These are phyloP conservation scores for Candida labiduridarum DNA, from an alignment of 1,139 yeast genomes.

Conservation along the genomic window DNA sequence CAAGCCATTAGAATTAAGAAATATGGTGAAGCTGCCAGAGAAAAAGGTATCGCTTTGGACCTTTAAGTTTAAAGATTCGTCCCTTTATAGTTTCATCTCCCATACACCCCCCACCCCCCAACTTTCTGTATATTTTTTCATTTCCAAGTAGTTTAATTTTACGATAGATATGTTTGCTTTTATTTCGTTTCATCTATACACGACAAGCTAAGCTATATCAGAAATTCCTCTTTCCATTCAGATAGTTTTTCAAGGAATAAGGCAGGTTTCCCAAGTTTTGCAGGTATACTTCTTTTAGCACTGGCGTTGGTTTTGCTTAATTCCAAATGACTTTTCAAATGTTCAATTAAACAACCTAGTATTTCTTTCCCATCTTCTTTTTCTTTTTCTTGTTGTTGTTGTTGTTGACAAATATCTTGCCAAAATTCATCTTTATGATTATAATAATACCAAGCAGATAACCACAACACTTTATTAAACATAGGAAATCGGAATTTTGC, in stretches of 20 bases:
- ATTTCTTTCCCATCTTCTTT: slow-evolving; percentile 7
- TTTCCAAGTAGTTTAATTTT: not conserved
- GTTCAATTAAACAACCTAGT: slow-evolving; percentile 19
- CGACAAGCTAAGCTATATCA: too few species aligned
- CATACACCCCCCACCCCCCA: not conserved
- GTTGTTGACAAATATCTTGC: slow-evolving; percentile 18
- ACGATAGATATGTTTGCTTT: slow-evolving; percentile 1
- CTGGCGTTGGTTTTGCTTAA: slow-evolving; percentile 28
- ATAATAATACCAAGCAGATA: slow-evolving; percentile 50
- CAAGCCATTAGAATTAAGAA: slow-evolving; percentile 98
- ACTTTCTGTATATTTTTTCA: slow-evolving; percentile 4
- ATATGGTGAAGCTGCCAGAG: slow-evolving; percentile 94
- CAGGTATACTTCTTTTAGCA: slow-evolving; percentile 34
- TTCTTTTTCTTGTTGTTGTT: too few species aligned
- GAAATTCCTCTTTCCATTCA: slow-evolving; percentile 20
- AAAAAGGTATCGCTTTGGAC: slow-evolving; percentile 58
- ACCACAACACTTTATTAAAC: slow-evolving; percentile 73
- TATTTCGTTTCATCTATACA: not conserved
- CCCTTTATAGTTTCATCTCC: not conserved
- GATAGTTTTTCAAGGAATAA: slow-evolving; percentile 21
- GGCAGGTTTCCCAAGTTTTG: slow-evolving; percentile 25
- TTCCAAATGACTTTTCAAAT: slow-evolving; percentile 28
- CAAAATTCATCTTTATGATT: slow-evolving; percentile 27
- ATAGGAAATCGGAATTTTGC: slow-evolving; percentile 76
- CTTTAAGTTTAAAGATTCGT: slow-evolving; percentile 18